Percentiles rank a stretch among this genome's conserved stretches.
Evolutionary conservation across 768 basidiomycete genomes (phyloP).

Genomic region (Mycena galericulata): DNA sequence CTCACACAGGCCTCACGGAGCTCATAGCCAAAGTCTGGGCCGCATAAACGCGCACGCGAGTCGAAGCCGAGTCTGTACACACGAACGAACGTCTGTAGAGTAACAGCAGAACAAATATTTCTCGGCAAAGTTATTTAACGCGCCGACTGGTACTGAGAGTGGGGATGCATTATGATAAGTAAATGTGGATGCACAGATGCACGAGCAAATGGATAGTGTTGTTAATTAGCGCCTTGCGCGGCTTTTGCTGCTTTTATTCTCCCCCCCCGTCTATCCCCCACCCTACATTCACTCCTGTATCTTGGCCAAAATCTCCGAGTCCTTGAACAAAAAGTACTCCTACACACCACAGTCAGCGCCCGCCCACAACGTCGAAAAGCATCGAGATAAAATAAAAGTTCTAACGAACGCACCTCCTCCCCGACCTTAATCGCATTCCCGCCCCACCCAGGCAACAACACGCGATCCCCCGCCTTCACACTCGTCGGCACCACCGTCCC

Average conservation of each 20-base stretch:
- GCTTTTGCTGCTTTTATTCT: constrained; percentile 21
- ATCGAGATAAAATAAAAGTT: constrained; percentile 7
- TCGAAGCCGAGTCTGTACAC: constrained; percentile 1
- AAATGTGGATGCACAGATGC: constrained; percentile 15
- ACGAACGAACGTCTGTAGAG: constrained; percentile 15
- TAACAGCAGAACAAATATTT: no score
- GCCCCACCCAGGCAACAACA: constrained; percentile 96
- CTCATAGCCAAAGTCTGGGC: constrained; percentile 34
- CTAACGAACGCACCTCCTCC: constrained; percentile 79
- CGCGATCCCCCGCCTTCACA: constrained; percentile 92
- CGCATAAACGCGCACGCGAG: constrained; percentile 3
- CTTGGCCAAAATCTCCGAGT: constrained; percentile 95
- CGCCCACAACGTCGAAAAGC: constrained; percentile 14
- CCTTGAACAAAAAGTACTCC: constrained; percentile 97
- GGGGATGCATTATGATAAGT: constrained; percentile 35
- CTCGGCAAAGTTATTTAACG: no score
- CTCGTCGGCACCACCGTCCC: constrained; percentile 78
- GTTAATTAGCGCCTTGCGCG: constrained; percentile 26
- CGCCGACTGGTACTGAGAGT: constrained; percentile 14
- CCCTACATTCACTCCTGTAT: constrained; percentile 79
- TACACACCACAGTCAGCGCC: constrained; percentile 53
- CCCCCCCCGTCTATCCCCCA: background rate
- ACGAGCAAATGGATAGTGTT: background rate
- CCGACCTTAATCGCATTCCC: constrained; percentile 96
- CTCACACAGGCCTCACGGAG: constrained; percentile 32